Base-by-base conservation (phyloP, 257 asterid species). In the Phtheirospermum japonicum region DNA sequence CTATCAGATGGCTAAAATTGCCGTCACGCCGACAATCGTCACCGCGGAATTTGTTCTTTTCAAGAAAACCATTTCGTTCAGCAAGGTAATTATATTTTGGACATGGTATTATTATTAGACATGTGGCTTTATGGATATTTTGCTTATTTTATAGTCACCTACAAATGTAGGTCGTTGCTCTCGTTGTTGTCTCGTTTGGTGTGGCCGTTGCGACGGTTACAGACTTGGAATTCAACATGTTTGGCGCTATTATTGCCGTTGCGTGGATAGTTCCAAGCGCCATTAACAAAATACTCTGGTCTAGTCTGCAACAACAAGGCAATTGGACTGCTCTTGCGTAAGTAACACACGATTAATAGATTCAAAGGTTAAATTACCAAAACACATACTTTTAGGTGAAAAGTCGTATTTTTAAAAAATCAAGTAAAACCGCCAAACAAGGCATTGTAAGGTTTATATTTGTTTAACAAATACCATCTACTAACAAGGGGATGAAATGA, bases 281-380 rank as follows among this genome's bases (percentile, higher is more conserved):
- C 64, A 77, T 85, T 20, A 85, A 87, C 77, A 90, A 90, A 70
- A 87, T 90, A 54, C 76, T 90, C 1, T 90, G 95, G 96, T 87
- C 97, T 53, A 80, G 36, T 71, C 87, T 90, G 59, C 97, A 90
- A 79, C 92, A 90, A 74, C 83, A 85, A 71, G 78, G 78, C 56
- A 90, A 83, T 43, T 90, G 97, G 97, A 90, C 96, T 4, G 97
- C 97, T 42, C 88, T 90, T 0, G 95, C 96, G 96, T 90, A 76
- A 67, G 95, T 73, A 36, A 17, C 11, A 26, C 7, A 28, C 0
- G 0, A n/a, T 0, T 51, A 51, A 18, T 18, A 23, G 28, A 23
- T 23, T 23, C n/a, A n/a, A n/a, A n/a, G n/a, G n/a, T n/a, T n/a
- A n/a, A n/a, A n/a, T n/a, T n/a, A n/a, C n/a, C n/a, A n/a, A n/a